Conservation (phyloP, 2,329 filamentous ascomycete species). For the Beauveria pseudobassiana region DNA sequence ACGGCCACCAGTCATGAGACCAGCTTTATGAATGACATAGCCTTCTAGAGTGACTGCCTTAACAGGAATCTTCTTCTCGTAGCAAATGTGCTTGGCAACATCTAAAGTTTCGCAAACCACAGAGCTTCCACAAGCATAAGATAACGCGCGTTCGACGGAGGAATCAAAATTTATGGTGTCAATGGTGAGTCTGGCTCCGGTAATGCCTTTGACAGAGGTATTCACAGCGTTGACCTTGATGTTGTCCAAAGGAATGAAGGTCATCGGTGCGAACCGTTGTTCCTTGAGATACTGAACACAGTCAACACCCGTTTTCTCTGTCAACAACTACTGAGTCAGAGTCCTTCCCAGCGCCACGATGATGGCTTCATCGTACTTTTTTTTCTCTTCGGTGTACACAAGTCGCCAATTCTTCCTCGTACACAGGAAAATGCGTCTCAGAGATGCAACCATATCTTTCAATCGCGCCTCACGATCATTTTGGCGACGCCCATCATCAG, state of each 20-base stretch:
- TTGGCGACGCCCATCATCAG: constrained; percentile 77
- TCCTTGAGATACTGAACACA: constrained; percentile 94
- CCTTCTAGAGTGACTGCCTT: constrained; percentile 94
- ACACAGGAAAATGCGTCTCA: constrained; percentile 93
- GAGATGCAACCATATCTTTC: constrained; percentile 74
- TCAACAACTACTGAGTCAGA: constrained; percentile 95
- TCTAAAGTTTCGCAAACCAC: constrained; percentile 86
- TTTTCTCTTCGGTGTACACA: constrained; percentile 95
- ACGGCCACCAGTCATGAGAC: constrained; percentile 92
- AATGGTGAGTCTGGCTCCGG: constrained; percentile 80
- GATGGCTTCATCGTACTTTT: constrained; percentile 91
- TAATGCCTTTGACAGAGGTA: constrained; percentile 81
- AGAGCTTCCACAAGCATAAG: constrained; percentile 88
- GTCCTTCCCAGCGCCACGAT: constrained; percentile 87
- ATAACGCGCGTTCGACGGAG: constrained; percentile 82
- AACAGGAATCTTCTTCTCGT: constrained; percentile 74
- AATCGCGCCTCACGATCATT: constrained; percentile 72
- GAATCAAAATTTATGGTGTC: constrained; percentile 94
- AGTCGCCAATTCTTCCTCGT: constrained; percentile 78
- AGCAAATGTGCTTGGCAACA: constrained; percentile 84
- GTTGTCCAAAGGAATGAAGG: constrained; percentile 93
- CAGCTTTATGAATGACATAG: constrained; percentile 94
- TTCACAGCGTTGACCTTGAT: constrained; percentile 92
- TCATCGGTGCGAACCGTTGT: constrained; percentile 78
- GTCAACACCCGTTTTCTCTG: constrained; percentile 86